Evolutionary conservation across 306 rosid genomes (phyloP).

Genomic region (Cucurbita maxima): DNA sequence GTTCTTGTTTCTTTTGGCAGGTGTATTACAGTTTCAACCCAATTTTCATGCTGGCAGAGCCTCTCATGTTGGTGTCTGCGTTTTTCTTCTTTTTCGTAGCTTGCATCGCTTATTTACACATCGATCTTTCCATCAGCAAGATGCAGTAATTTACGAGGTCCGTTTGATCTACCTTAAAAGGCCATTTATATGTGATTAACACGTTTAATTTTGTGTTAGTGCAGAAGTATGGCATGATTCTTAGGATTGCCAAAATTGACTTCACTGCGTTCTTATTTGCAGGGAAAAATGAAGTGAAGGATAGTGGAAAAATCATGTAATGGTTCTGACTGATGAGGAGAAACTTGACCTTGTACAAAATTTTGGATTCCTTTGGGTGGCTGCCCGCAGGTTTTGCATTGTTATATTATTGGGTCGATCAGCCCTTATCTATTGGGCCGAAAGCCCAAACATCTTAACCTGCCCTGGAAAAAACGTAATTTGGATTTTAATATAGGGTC

Average conservation of each 20-base stretch:
- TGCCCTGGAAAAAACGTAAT: not conserved
- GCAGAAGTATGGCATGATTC: not conserved
- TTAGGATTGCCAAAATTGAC: not conserved
- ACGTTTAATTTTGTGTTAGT: not conserved
- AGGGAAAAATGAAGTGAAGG: not conserved
- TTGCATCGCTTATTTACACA: conserved; percentile 57
- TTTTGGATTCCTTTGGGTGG: not conserved
- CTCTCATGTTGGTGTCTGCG: conserved; percentile 61
- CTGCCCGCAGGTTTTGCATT: not conserved
- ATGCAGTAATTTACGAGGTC: conserved; percentile 13
- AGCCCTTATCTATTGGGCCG: not conserved
- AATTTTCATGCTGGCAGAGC: conserved; percentile 90
- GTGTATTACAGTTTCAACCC: conserved; percentile 81
- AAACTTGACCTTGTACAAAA: not conserved
- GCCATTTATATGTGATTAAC: not conserved
- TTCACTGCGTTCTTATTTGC: not conserved
- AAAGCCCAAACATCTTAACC: not conserved
- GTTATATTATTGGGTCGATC: not conserved
- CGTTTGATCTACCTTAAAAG: not conserved
- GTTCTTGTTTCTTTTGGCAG: conserved; percentile 21
- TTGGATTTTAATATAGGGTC: not conserved
- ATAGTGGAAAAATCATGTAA: not conserved
- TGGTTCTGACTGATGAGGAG: not conserved
- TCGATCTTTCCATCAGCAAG: conserved; percentile 75
- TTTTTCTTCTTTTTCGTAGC: conserved; percentile 71